phyloP scores from a whole-genome alignment of 2,329 filamentous ascomycete genomes.

The Amesomyces nigricolor region DNA sequence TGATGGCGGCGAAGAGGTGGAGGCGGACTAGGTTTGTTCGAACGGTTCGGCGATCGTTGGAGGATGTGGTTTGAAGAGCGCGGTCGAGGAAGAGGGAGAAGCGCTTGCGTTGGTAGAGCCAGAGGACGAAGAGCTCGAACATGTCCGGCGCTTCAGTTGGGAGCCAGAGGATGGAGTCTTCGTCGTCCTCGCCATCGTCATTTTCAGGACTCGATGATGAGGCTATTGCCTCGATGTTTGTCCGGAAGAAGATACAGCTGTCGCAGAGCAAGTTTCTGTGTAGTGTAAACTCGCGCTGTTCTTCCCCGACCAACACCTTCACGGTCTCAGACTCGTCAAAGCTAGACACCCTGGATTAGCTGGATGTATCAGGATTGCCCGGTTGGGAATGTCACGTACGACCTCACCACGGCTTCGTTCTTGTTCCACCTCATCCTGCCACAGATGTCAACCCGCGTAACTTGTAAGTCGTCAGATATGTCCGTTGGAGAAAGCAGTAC shows the following conservation, averaged over 20 bases:
- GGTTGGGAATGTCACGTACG: slow-evolving; percentile 16
- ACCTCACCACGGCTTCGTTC: slow-evolving; percentile 16
- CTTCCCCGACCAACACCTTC: slow-evolving; percentile 30
- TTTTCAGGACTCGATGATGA: slow-evolving; percentile 16
- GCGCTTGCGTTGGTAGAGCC: slow-evolving; percentile 42
- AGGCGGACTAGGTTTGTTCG: slow-evolving; percentile 53
- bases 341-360: slow-evolving; percentile 2
- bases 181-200: slow-evolving; percentile 14
- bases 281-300: slow-evolving; percentile 30
- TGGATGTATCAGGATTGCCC: not conserved
- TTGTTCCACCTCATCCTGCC: slow-evolving; percentile 21
- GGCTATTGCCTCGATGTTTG: slow-evolving; percentile 37
- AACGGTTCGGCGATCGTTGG: slow-evolving; percentile 30
- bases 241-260: slow-evolving; percentile 44
- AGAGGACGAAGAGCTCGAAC: slow-evolving; percentile 49
- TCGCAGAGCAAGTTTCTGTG: slow-evolving; percentile 40
- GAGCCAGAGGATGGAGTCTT: slow-evolving; percentile 31
- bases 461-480: not conserved
- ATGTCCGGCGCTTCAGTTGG: slow-evolving; percentile 45
- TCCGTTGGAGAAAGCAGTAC: too few relatives aligned
- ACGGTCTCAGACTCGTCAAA: slow-evolving; percentile 25
- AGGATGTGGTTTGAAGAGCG: slow-evolving; percentile 28
- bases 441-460: not conserved
- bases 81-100: slow-evolving; percentile 42
- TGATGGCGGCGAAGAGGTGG: slow-evolving; percentile 51